These are phyloP conservation scores for Pythium volutum DNA, from an alignment of 352 stramenopile species.

Conservation along the genomic window DNA sequence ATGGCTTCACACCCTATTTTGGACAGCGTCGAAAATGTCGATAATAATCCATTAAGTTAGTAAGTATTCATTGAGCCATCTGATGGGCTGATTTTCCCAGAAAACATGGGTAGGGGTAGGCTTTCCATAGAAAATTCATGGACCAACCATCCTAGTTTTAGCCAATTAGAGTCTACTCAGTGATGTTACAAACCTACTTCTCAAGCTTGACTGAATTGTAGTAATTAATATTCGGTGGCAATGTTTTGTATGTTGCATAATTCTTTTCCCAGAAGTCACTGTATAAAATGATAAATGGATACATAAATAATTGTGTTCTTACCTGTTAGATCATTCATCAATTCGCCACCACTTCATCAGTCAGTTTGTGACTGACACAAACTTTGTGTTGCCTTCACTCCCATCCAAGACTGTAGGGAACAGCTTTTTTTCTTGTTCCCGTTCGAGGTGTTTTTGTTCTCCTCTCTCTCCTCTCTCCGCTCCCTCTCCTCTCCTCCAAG, in stretches of 20 bases:
- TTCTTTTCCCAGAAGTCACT: not conserved
- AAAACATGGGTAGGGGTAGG: slow-evolving; percentile 9
- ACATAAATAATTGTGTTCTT: not conserved
- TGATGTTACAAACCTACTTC: slow-evolving; percentile 12
- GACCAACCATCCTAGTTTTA: not conserved
- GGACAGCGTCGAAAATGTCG: slow-evolving; percentile 14
- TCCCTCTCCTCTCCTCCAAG: slow-evolving; percentile 1
- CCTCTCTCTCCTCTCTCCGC: slow-evolving; percentile 4
- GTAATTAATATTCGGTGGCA: not conserved
- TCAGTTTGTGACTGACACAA: slow-evolving; percentile 20
- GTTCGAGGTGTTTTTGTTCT: slow-evolving; percentile 4
- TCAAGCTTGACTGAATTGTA: not conserved
- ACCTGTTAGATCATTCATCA: not conserved
- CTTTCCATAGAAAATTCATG: not conserved
- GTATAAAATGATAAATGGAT: not conserved
- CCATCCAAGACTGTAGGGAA: too few relatives aligned
- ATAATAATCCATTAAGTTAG: not conserved
- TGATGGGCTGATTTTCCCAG: not conserved
- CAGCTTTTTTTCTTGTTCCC: too few relatives aligned
- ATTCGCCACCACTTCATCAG: slow-evolving; percentile 11
- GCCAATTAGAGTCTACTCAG: slow-evolving; percentile 1
- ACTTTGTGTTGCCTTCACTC: not conserved
- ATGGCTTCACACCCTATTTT: not conserved
- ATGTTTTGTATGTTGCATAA: not conserved
- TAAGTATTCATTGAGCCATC: not conserved